Base-by-base conservation (phyloP, 352 stramenopile species). In the Globisporangium barbulae region DNA sequence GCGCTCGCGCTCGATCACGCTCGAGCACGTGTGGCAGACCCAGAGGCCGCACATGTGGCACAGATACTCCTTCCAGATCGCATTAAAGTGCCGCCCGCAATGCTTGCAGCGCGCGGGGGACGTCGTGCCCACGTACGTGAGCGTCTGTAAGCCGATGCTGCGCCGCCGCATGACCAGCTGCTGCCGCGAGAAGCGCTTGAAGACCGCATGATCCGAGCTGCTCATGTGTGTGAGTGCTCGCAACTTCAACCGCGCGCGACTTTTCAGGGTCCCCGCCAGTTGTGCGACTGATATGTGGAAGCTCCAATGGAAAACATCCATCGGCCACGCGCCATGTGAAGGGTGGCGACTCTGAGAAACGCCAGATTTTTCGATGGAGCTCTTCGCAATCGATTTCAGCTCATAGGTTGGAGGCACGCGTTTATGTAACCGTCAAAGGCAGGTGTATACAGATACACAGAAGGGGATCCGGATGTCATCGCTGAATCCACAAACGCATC, bases 1-100 rank as follows among this genome's bases (percentile, higher is more conserved):
- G 0, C 73, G 78, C 39, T 86, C 78, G 15, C 78, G 69, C 54
- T 86, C 78, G n/a, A 83, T 64, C 22, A 86, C 78, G 17, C 63
- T 73, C 35, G 78, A 86, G 59, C 75, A 86, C n/a, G 74, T 61
- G n/a, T 79, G 69, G 42, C 78, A 86, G 5, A 83, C 67, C 71
- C 68, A 83, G 25, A 75, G 55, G 0, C 78, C 75, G 59, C 78
- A 86, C 22, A 82, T 58, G n/a, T 86, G 78, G 28, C 78, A 86
- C 21, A 81, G 59, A 31, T 73, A 76, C 33, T 67, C 70, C 39
- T 76, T 78, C 78, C 73, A 86, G 8, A 79, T 35, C n/a, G 61
- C 37, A 61, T 77, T 79, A 63, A 86, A 86, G 35, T 61, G 64
- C 2, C 75, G 71, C 0, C 73, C 75, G 57, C 78, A 86, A 60